phyloP scores from a whole-genome alignment of 495 filamentous ascomycete genomes.

The Alectoria sarmentosa region DNA sequence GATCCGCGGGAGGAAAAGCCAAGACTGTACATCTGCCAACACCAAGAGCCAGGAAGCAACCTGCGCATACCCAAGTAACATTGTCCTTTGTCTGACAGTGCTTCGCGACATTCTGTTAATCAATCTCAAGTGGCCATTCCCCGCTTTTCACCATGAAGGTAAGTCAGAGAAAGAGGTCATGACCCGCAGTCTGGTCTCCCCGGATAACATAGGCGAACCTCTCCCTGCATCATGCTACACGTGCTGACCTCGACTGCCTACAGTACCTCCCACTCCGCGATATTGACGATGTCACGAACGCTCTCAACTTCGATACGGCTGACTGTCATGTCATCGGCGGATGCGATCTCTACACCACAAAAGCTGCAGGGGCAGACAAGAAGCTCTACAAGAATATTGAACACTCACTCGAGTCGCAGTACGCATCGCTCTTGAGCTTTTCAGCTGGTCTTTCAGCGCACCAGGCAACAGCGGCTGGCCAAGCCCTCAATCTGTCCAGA shows the following conservation, averaged over 20 bases:
- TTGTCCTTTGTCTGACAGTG: slow-evolving; percentile 11
- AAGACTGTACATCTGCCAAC: neutral
- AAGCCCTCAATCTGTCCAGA: slow-evolving; percentile 67
- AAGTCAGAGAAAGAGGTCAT: slow-evolving; percentile 10
- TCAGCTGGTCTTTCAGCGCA: slow-evolving; percentile 77
- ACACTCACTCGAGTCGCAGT: slow-evolving; percentile 76
- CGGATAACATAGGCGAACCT: slow-evolving; percentile 16
- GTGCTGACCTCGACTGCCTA: slow-evolving; percentile 16
- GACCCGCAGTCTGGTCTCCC: slow-evolving; percentile 7
- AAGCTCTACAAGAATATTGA: slow-evolving; percentile 96
- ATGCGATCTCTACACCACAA: slow-evolving; percentile 95
- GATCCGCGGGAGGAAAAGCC: neutral
- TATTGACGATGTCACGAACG: slow-evolving; percentile 79
- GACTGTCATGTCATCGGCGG: slow-evolving; percentile 85
- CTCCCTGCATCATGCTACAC: slow-evolving; percentile 8
- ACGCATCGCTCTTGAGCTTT: slow-evolving; percentile 76
- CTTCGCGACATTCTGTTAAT: slow-evolving; percentile 14
- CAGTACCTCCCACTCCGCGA: slow-evolving; percentile 88
- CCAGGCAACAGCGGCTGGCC: slow-evolving; percentile 46
- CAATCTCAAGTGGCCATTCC: slow-evolving; percentile 10
- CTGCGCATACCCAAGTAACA: slow-evolving; percentile 17
- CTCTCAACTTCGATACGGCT: slow-evolving; percentile 87
- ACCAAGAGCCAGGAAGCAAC: neutral
- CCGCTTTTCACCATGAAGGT: slow-evolving; percentile 22
- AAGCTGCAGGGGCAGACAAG: slow-evolving; percentile 89